Evolutionary conservation across 148 eudicot species (phyloP).

Genomic region (Nepenthes mirabilis): DNA sequence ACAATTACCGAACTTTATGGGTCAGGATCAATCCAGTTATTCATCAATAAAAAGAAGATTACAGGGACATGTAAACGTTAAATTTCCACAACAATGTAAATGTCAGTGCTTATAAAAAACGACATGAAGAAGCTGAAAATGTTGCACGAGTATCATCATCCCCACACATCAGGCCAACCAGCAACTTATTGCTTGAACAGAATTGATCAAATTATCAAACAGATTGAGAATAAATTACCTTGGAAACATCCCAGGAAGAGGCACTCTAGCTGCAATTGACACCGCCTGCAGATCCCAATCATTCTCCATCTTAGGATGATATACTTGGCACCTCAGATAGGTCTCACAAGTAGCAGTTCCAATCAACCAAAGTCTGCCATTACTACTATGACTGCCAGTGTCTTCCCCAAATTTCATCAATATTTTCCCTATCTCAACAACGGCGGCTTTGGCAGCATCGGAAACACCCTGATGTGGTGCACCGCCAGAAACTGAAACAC

Average conservation of each 20-base stretch:
- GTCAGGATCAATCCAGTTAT: too few relatives aligned
- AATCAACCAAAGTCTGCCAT: conserved; percentile 52
- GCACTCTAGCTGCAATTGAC: conserved; percentile 60
- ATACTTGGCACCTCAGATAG: conserved; percentile 80
- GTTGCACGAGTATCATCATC: too few relatives aligned
- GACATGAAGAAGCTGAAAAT: too few relatives aligned
- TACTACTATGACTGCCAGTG: conserved; percentile 10
- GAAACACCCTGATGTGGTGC: conserved; percentile 15
- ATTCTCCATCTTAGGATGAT: conserved; percentile 70
- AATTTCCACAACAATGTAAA: too few relatives aligned
- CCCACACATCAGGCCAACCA: too few relatives aligned
- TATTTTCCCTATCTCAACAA: conserved; percentile 21
- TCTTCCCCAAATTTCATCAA: conserved; percentile 25
- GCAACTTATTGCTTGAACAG: background rate
- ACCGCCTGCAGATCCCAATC: conserved; percentile 96
- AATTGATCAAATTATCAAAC: background rate
- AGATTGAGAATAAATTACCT: conserved; percentile 29
- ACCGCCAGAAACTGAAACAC: background rate
- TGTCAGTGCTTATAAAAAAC: too few relatives aligned
- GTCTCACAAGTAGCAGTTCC: conserved; percentile 98
- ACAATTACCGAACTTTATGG: too few relatives aligned
- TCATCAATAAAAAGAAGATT: too few relatives aligned
- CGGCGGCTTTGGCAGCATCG: conserved; percentile 21
- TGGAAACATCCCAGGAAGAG: conserved; percentile 47
- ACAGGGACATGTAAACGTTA: too few relatives aligned